phyloP scores from a whole-genome alignment of 768 basidiomycete species.

The Mycena metata region DNA sequence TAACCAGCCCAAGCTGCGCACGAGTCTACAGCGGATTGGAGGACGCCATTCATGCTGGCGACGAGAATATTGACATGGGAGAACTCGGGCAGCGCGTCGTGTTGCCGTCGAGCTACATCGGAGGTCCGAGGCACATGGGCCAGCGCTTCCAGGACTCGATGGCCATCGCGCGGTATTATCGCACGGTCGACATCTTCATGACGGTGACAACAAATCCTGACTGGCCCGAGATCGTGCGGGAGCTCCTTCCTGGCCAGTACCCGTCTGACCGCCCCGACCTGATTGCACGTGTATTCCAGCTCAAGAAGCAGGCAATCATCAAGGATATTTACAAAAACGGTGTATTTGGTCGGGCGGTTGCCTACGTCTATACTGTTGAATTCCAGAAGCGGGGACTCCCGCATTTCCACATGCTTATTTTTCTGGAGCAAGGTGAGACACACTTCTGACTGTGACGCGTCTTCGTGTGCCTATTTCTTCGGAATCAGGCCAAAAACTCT shows the following conservation, averaged over 20 bases:
- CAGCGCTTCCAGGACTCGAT: slow-evolving; percentile 54
- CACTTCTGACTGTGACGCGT: too few species aligned
- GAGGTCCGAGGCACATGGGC: slow-evolving; percentile 49
- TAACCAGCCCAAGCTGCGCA: slow-evolving; percentile 48
- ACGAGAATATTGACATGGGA: slow-evolving; percentile 38
- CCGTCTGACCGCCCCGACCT: slow-evolving; percentile 63
- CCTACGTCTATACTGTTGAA: slow-evolving; percentile 58
- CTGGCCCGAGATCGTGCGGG: slow-evolving; percentile 61
- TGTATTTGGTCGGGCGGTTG: slow-evolving; percentile 52
- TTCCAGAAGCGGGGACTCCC: slow-evolving; percentile 69
- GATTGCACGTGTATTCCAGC: slow-evolving; percentile 59
- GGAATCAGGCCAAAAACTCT: slow-evolving; percentile 9
- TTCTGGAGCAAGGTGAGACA: slow-evolving; percentile 60
- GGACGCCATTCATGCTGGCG: slow-evolving; percentile 29
- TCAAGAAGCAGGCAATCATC: slow-evolving; percentile 56
- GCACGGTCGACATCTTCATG: slow-evolving; percentile 60
- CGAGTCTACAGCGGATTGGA: slow-evolving; percentile 49
- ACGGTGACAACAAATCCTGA: slow-evolving; percentile 66
- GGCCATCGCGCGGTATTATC: slow-evolving; percentile 55
- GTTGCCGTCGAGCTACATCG: slow-evolving; percentile 38
- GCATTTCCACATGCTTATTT: slow-evolving; percentile 63
- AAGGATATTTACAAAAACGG: slow-evolving; percentile 53
- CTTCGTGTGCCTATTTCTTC: too few species aligned
- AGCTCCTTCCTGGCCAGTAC: slow-evolving; percentile 55
- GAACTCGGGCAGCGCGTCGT: slow-evolving; percentile 43